Percentiles rank a stretch among this genome's conserved stretches.
Conservation (phyloP, 441 rosid species). For the Pelargonium cotyledonis region DNA sequence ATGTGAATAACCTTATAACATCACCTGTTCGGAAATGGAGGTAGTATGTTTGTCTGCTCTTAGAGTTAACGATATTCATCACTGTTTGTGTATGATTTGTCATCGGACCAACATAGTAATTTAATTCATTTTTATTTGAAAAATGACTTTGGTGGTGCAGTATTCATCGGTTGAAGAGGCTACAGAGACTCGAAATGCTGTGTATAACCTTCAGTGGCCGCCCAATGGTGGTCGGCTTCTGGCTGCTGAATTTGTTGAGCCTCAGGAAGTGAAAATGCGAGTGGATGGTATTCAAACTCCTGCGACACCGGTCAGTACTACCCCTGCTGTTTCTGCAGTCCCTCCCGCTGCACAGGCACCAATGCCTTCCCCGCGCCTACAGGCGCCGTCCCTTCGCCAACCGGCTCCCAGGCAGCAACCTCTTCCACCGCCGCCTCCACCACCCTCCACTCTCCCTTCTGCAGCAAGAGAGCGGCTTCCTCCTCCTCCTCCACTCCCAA, state of each 20-base stretch:
- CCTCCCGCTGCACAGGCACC: slow-evolving; percentile 33
- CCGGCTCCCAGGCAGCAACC: slow-evolving; percentile 47
- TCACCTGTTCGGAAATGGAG: too few relatives aligned
- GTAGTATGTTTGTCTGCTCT: too few relatives aligned
- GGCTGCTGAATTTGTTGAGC: slow-evolving; percentile 76
- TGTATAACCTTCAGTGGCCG: slow-evolving; percentile 93
- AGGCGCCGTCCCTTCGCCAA: slow-evolving; percentile 42
- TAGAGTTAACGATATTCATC: too few relatives aligned
- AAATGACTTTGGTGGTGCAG: slow-evolving; percentile 38
- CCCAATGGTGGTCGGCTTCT: slow-evolving; percentile 82
- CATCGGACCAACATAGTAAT: too few relatives aligned
- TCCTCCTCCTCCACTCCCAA: slow-evolving; percentile 62
- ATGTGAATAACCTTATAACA: too few relatives aligned
- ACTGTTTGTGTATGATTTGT: too few relatives aligned
- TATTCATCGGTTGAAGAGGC: slow-evolving; percentile 86
- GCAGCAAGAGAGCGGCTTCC: slow-evolving; percentile 45
- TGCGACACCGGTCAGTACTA: slow-evolving; percentile 27
- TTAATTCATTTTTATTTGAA: background rate
- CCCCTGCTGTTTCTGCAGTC: slow-evolving; percentile 28
- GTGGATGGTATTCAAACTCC: slow-evolving; percentile 56
- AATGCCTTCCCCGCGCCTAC: too few relatives aligned
- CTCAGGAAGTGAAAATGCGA: slow-evolving; percentile 65
- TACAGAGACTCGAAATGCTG: slow-evolving; percentile 67
- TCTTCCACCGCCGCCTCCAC: slow-evolving; percentile 64
- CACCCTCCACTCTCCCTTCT: slow-evolving; percentile 42